Conservation (phyloP, 2,329 filamentous ascomycete species). For the Phyllosticta citriasiana region DNA sequence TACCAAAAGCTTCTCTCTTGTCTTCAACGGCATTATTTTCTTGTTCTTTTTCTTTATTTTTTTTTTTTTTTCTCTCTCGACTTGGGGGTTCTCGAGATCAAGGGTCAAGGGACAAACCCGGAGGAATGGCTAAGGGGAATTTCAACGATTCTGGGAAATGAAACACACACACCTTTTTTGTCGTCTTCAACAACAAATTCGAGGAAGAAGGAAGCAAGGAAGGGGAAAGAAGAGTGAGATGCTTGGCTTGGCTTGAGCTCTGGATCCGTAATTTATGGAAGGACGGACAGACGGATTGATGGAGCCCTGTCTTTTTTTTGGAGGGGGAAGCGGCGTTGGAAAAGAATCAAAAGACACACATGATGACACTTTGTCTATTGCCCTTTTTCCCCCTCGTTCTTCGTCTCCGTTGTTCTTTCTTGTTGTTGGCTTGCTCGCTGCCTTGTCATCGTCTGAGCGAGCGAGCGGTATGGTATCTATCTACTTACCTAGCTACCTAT, state of each 20-base stretch:
- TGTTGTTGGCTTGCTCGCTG: too few species aligned
- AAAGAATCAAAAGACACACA: too few species aligned
- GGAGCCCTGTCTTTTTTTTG: too few species aligned
- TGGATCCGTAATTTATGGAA: background rate
- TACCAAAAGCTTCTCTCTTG: slow-evolving; percentile 41
- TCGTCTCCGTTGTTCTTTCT: too few species aligned
- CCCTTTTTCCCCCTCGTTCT: too few species aligned
- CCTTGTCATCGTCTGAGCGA: too few species aligned
- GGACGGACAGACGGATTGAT: background rate
- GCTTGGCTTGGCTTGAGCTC: background rate
- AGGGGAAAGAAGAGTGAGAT: background rate
- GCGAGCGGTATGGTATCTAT: too few species aligned
- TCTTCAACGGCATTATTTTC: slow-evolving; percentile 51
- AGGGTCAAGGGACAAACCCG: background rate
- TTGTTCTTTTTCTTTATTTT: too few species aligned
- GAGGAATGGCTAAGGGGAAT: background rate
- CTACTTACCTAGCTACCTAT: too few species aligned
- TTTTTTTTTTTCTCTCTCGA: background rate
- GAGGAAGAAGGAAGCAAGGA: background rate
- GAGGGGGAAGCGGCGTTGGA: too few species aligned
- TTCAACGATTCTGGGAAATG: background rate
- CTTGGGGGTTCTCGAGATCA: background rate
- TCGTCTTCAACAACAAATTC: background rate
- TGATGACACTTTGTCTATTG: too few species aligned
- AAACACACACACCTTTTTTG: background rate